Evolutionary conservation across 2,329 filamentous ascomycete species (phyloP).

Genomic region (Chaetomiaceae sp.): DNA sequence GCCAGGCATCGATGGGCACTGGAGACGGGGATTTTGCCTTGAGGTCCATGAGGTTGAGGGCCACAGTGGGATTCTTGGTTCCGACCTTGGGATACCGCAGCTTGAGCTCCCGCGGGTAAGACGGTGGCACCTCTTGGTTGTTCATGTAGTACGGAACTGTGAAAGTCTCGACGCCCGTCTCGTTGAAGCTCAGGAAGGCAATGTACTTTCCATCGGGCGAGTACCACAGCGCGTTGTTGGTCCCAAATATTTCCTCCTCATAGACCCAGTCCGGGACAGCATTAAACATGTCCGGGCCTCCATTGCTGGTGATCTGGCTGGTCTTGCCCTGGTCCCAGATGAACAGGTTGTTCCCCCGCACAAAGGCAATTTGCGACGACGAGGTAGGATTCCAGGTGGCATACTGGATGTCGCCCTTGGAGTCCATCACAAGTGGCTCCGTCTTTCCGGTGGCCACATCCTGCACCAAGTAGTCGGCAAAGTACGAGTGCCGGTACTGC

Average conservation of each 20-base stretch:
- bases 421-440: constrained; percentile 53
- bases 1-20: constrained; percentile 54
- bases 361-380: constrained; percentile 57
- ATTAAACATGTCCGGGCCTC: constrained; percentile 59
- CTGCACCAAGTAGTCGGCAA: constrained; percentile 61
- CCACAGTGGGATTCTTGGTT: constrained; percentile 61
- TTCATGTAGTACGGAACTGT: constrained; percentile 65
- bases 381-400: constrained; percentile 56
- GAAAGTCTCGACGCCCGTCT: constrained; percentile 64
- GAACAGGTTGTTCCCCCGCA: constrained; percentile 62
- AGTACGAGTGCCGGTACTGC: constrained; percentile 65
- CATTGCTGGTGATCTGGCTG: constrained; percentile 55
- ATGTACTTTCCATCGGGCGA: constrained; percentile 52
- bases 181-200: constrained; percentile 54
- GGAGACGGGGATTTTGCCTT: constrained; percentile 40
- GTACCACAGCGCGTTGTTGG: constrained; percentile 51
- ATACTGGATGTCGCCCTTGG: constrained; percentile 63
- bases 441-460: constrained; percentile 55
- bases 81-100: constrained; percentile 67
- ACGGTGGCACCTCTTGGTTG: constrained; percentile 50
- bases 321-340: constrained; percentile 52
- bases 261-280: constrained; percentile 63
- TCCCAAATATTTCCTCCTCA: constrained; percentile 54
- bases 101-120: constrained; percentile 59
- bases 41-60: constrained; percentile 55